phyloP scores from a whole-genome alignment of 2,329 filamentous ascomycete genomes.

The Penicillium sp. region DNA sequence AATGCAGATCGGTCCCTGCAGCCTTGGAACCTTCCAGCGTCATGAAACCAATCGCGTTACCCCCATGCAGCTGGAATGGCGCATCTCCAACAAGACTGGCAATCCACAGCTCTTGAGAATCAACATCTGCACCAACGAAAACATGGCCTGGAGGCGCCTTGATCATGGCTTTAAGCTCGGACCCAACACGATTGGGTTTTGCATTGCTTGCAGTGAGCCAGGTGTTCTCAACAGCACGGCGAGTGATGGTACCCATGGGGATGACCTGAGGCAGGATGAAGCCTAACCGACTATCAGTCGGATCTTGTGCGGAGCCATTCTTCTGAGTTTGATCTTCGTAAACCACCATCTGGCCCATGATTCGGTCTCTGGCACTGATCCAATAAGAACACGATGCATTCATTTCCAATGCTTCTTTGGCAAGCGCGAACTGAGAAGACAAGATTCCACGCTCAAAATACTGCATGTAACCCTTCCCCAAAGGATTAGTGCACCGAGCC shows the following conservation, averaged over 20 bases:
- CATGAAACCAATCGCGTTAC: constrained; percentile 98
- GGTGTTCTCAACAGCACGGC: constrained; percentile 93
- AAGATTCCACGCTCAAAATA: constrained; percentile 92
- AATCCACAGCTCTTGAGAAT: constrained; percentile 98
- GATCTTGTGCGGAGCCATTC: constrained; percentile 28
- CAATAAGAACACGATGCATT: constrained; percentile 99
- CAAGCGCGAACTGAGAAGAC: constrained; percentile 85
- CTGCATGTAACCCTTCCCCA: constrained; percentile 87
- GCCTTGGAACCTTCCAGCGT: constrained; percentile 95
- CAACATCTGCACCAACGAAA: constrained; percentile 96
- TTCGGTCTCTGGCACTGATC: constrained; percentile 93
- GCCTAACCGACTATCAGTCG: constrained; percentile 58
- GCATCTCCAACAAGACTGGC: constrained; percentile 93
- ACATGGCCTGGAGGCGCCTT: constrained; percentile 86
- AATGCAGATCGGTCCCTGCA: constrained; percentile 91
- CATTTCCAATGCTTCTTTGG: constrained; percentile 96
- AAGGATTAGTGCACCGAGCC: constrained; percentile 81
- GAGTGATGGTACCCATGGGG: constrained; percentile 96
- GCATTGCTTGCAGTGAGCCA: constrained; percentile 98
- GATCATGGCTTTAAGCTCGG: constrained; percentile 96
- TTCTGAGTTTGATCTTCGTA: constrained; percentile 69
- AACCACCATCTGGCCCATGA: constrained; percentile 93
- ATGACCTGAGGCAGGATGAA: constrained; percentile 96
- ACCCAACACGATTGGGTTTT: constrained; percentile 93
- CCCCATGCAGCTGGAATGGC: constrained; percentile 92